Conservation (phyloP, 306 rosid species). For the Vigna mungo region DNA sequence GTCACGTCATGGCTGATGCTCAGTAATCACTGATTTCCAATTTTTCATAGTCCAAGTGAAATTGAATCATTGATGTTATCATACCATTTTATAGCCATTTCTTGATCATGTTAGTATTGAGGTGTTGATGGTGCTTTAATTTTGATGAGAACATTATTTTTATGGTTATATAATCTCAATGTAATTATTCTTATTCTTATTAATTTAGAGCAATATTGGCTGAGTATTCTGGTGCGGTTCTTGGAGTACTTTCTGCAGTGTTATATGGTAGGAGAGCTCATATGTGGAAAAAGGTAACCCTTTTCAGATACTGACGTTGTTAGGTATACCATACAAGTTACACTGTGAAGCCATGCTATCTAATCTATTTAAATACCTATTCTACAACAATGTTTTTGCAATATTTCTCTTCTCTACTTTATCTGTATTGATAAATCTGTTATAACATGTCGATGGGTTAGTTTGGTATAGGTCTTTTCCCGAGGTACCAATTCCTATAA, state of each 20-base stretch:
- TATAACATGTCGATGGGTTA: too few species aligned
- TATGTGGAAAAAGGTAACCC: conserved; percentile 87
- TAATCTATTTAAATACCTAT: conserved; percentile 13
- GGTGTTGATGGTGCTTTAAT: conserved; percentile 35
- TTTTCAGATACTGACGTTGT: conserved; percentile 30
- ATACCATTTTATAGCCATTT: conserved; percentile 29
- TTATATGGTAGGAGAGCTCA: conserved; percentile 82
- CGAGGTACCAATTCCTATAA: too few species aligned
- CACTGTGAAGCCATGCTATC: conserved; percentile 13
- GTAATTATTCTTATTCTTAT: conserved; percentile 35
- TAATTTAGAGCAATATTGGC: conserved; percentile 84
- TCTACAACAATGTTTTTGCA: conserved; percentile 9
- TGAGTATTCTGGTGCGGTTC: conserved; percentile 98
- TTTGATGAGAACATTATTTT: conserved; percentile 10
- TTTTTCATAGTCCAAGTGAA: neutral
- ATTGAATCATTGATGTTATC: conserved; percentile 35
- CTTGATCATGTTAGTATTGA: conserved; percentile 31
- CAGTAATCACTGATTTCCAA: conserved; percentile 13
- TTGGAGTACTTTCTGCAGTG: conserved; percentile 92
- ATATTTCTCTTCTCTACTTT: conserved; percentile 31
- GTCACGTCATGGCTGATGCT: conserved; percentile 11
- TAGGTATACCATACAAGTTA: conserved; percentile 11
- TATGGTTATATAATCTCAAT: conserved; percentile 27
- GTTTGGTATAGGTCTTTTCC: too few species aligned
- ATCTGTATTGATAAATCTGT: conserved; percentile 1